Base-by-base conservation (phyloP, 495 filamentous ascomycete species). In the Penicillium cinerascens region DNA sequence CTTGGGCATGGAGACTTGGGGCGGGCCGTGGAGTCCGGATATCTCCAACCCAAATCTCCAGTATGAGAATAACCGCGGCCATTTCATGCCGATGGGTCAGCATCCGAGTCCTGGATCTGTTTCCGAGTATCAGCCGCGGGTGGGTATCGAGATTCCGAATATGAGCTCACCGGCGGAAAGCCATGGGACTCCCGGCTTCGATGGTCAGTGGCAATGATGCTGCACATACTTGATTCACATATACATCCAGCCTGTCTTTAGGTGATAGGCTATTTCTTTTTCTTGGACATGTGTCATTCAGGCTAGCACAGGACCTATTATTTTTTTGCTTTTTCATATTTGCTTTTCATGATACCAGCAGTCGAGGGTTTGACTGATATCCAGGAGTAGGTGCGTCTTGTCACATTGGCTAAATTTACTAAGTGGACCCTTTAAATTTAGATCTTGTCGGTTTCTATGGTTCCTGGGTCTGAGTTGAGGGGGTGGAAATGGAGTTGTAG, bases 1-100 rank as follows among this genome's bases (percentile, higher is more conserved):
- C 7, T 50, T 77, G 11, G 77, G 71, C 9, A 72, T 78, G 47
- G 78, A 77, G 17, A 76, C 71, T 44, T 84, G 81, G 81, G 59
- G 50, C 13, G 56, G 47, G 4, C 35, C 47, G 9, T 66, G 63
- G 63, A 54, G 42, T 36, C 18, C 56, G 9, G n/a, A 40, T 15
- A 25, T 56, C 1, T 35, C 44, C 13, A 29, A 5, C 11, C 47
- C 56, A 36, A 29, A 49, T 5, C 9, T 58, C 6, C 43, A 42
- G 8, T 63, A 57, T 51, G 44, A 46, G 11, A 38, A 44, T 26
- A 43, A 43, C 10, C 42, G 48, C 1, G 25, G 26, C 2, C 44
- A 52, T 29, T 41, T 57, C 6, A 43, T 63, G 48, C 16, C 56
- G 13, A 54, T 62, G 46, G 13, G 47, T 38, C 48, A 43, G 20